phyloP scores from a whole-genome alignment of 768 basidiomycete genomes.

The Serendipita sp. region DNA sequence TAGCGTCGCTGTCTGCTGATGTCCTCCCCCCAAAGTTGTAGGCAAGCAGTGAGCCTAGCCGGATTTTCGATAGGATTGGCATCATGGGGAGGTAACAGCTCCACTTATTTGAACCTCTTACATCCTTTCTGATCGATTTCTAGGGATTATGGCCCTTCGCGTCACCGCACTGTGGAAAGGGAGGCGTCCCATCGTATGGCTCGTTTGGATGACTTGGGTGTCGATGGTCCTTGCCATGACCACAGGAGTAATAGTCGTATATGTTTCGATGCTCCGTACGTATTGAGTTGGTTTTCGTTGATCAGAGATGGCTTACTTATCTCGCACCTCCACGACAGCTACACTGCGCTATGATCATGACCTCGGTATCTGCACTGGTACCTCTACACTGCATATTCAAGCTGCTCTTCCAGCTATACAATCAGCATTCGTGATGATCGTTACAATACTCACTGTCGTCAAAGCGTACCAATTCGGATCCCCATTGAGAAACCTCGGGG shows the following conservation, averaged over 20 bases:
- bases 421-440: background rate
- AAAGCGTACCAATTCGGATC: conserved; percentile 4
- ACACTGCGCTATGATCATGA: background rate
- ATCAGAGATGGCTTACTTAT: background rate
- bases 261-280: background rate
- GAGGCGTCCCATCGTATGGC: background rate
- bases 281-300: background rate
- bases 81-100: background rate
- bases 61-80: background rate
- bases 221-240: background rate
- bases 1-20: too few species aligned
- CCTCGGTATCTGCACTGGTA: background rate
- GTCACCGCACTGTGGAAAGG: background rate
- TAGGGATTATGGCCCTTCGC: background rate
- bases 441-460: background rate
- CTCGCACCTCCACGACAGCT: background rate
- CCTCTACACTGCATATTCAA: background rate
- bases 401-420: background rate
- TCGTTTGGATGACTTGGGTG: background rate
- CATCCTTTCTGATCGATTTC: background rate
- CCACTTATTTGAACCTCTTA: background rate
- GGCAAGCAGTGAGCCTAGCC: background rate
- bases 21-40: background rate
- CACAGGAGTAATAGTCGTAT: background rate
- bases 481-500: background rate